Conservation (phyloP, 495 filamentous ascomycete genomes). For the Penicillium silybi region DNA sequence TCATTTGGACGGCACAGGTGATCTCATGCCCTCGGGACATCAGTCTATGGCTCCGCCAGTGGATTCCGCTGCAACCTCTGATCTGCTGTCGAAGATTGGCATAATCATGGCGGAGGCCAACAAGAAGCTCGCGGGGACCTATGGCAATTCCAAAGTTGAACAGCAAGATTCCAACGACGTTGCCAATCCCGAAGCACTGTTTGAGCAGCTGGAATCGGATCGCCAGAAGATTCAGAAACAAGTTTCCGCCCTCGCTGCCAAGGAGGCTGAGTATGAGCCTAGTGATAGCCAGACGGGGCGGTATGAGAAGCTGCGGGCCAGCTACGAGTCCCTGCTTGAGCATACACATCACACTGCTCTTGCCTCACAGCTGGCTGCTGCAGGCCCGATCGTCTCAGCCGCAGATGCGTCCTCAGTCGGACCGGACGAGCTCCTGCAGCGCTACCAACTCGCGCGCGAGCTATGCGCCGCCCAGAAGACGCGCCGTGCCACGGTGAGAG, state of each 20-base stretch:
- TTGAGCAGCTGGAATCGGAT: slow-evolving; percentile 43
- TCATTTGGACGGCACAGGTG: slow-evolving; percentile 31
- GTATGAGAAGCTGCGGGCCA: slow-evolving; percentile 33
- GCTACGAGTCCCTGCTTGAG: slow-evolving; percentile 44
- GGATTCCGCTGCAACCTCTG: slow-evolving; percentile 29
- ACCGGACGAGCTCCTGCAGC: slow-evolving; percentile 25
- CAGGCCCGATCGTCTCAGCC: slow-evolving; percentile 9
- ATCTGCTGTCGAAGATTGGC: slow-evolving; percentile 40
- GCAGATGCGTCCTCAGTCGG: slow-evolving; percentile 15
- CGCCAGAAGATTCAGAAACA: slow-evolving; percentile 41
- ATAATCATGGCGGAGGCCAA: slow-evolving; percentile 44
- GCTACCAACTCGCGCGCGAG: slow-evolving; percentile 34
- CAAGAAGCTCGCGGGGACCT: slow-evolving; percentile 38
- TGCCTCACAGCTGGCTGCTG: slow-evolving; percentile 18
- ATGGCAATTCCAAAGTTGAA: slow-evolving; percentile 36
- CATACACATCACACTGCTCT: slow-evolving; percentile 33
- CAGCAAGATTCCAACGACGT: slow-evolving; percentile 39
- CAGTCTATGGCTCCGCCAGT: slow-evolving; percentile 18
- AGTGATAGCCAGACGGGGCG: slow-evolving; percentile 28
- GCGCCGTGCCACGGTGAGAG: slow-evolving; percentile 38
- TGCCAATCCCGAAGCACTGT: slow-evolving; percentile 41
- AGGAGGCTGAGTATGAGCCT: slow-evolving; percentile 29
- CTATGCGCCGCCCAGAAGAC: slow-evolving; percentile 38
- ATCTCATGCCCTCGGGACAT: slow-evolving; percentile 21
- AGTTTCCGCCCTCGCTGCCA: slow-evolving; percentile 23